Evolutionary conservation across 371 early-diverging fungal genomes (phyloP), one percentile per base, ranked within the genome.

Genomic region (Nematocida parisii): DNA sequence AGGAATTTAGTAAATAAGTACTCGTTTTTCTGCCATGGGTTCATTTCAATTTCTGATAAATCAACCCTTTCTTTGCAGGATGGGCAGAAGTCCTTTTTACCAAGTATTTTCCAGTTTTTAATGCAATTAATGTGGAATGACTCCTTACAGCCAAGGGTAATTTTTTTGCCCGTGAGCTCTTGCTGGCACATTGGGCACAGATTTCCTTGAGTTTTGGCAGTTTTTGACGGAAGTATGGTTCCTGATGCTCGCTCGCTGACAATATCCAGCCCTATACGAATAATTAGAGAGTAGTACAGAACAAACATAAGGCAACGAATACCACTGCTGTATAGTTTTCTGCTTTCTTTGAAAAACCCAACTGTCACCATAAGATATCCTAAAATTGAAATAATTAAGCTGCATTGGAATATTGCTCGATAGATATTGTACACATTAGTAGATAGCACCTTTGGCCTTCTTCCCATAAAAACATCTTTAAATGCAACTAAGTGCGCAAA

Each of bases 11-110:
- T 84, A 44, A 85, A 83, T 60, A 77, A 54, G 22, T 81, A 72
- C 64, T 87, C 87, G 18, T 82, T 67, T 62, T 84, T 84, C 47
- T 85, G 73, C 85, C 85, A 86, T 7, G 82, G 58, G 45, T 85
- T 85, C 47, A 72, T 64, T 44, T 71, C 61, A 13, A 82, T 20
- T 18, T 47, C 72, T 5, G 71, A 61, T 22, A 75, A 46, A 61
- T 85, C 86, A 5, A 87, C 86, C 67, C 87, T 90, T 88, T 83
- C 83, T 45, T 83, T 86, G 82, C 94, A 94, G 84, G 92, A 94
- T n/a, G 94, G 94, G 85, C 96, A 96, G 67, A 89, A 90, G 61
- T 92, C 92, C 83, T 93, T 94, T 83, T 94, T 94, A 52, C 94
- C 94, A 70, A 96, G 90, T 67, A 94, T 88, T 66, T 91, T 91